Base-by-base conservation (phyloP, 2,329 filamentous ascomycete genomes). In the Epicoccum nigrum region DNA sequence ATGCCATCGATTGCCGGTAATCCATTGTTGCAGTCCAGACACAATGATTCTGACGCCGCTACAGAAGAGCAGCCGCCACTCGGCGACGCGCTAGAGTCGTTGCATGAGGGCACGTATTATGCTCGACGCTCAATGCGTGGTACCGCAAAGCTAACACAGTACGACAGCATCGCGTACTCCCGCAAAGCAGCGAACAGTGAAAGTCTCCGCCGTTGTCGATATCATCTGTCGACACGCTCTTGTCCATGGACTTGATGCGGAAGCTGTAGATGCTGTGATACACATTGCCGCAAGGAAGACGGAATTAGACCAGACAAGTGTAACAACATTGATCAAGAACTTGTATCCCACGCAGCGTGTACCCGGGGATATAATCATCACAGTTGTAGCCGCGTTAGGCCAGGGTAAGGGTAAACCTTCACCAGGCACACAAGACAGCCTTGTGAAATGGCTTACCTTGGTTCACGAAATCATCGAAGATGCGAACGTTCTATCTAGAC, bases 381-480 rank as follows among this genome's bases (percentile, higher is more conserved):
- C 83, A 51, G 75, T 92, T 8, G 81, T 94, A 17, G 86, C 86
- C 44, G 84, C 83, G 39, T 79, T 96, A n/a, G 90, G 91, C 3
- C 87, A 91, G 64, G 90, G 89, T 63, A 84, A 85, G 68, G 80
- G 84, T 46, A 95, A 92, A 70, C 87, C 90, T 12, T 84, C 87
- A 12, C 79, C 89, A 35, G 78, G 81, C 35, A 83, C 89, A 0
- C 90, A 96, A 73, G 83, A 82, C 20, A 78, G 85, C 33, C 77
- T 95, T 42, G 74, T 95, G 55, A 86, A 84, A 73, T 96, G 91
- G 91, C 77, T 95, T 41, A 81, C 91, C 49, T 84, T 90, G 74
- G 82, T 90, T 3, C 86, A 92, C 65, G 87, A 91, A 60, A 76
- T 87, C 37, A 73, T 94, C 16, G 84, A 89, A 45, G 82, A 85